phyloP scores from a whole-genome alignment of 2,329 filamentous ascomycete genomes.

The Paecilomyces dactylethromorphus region DNA sequence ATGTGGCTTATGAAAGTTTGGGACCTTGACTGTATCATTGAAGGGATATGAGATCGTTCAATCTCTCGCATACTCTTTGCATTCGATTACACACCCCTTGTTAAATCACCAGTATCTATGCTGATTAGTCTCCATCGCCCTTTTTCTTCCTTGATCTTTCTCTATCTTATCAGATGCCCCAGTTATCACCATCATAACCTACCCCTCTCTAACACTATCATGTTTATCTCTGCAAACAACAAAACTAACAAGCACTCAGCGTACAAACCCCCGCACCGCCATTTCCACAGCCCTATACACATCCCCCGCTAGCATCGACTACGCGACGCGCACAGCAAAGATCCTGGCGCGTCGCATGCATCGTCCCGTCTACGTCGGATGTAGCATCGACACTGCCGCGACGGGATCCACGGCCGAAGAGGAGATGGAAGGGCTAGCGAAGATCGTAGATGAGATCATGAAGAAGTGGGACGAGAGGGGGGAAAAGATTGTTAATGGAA shows the following conservation, averaged over 20 bases:
- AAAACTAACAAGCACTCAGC: constrained; percentile 19
- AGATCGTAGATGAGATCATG: constrained; percentile 64
- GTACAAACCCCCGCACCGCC: constrained; percentile 45
- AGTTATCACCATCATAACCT: too few relatives aligned
- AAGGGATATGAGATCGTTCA: too few relatives aligned
- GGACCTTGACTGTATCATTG: too few relatives aligned
- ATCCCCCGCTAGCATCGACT: constrained; percentile 71
- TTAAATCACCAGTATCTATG: too few relatives aligned
- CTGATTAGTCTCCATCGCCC: too few relatives aligned
- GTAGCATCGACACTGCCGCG: constrained; percentile 70
- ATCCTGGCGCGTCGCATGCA: constrained; percentile 67
- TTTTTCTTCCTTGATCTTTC: too few relatives aligned
- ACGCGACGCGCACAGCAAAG: constrained; percentile 77
- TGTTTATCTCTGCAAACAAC: not conserved
- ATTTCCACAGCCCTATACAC: constrained; percentile 70
- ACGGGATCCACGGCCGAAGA: constrained; percentile 81
- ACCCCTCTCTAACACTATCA: not conserved
- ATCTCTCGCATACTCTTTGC: too few relatives aligned
- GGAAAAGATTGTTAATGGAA: not conserved
- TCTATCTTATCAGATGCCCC: too few relatives aligned
- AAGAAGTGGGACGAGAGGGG: constrained; percentile 33
- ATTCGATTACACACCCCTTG: too few relatives aligned
- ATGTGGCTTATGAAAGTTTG: too few relatives aligned
- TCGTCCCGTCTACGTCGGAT: constrained; percentile 82
- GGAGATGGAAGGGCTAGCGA: constrained; percentile 82